phyloP scores from a whole-genome alignment of 495 filamentous ascomycete genomes.

The Tuber calosporum region DNA sequence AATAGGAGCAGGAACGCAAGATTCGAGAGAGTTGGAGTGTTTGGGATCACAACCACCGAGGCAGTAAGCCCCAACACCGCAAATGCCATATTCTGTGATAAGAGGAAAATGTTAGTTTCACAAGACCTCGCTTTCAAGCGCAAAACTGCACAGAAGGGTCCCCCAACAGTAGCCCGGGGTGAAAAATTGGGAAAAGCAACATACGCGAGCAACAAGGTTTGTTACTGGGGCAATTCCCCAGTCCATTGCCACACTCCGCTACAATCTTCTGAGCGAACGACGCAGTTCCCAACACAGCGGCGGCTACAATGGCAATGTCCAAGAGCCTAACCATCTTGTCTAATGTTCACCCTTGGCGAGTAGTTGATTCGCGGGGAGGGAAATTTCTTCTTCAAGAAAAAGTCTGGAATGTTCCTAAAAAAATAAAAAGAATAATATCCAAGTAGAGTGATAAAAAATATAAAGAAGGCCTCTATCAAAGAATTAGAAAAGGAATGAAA shows the following conservation, averaged over 20 bases:
- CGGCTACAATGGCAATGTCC: slow-evolving; percentile 38
- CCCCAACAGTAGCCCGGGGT: not conserved
- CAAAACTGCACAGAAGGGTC: not conserved
- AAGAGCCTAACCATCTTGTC: slow-evolving; percentile 39
- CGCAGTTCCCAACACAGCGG: slow-evolving; percentile 32
- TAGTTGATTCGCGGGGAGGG: not conserved
- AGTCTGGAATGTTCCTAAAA: slow-evolving; percentile 1
- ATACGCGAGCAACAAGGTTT: slow-evolving; percentile 89
- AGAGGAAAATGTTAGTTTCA: slow-evolving; percentile 26
- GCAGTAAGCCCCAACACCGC: slow-evolving; percentile 84
- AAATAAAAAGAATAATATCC: too few species aligned
- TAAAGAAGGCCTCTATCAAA: slow-evolving; percentile 7
- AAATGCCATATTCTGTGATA: slow-evolving; percentile 77
- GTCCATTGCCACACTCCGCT: slow-evolving; percentile 49
- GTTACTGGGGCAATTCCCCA: slow-evolving; percentile 62
- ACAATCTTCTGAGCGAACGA: slow-evolving; percentile 38
- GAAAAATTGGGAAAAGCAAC: slow-evolving; percentile 43
- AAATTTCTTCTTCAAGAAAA: not conserved
- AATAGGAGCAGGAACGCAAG: slow-evolving; percentile 77
- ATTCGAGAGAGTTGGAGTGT: slow-evolving; percentile 69
- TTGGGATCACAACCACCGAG: slow-evolving; percentile 90
- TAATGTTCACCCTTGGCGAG: not conserved
- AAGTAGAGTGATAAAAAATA: not conserved
- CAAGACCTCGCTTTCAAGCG: not conserved
- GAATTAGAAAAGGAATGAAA: not conserved